Evolutionary conservation across 495 filamentous ascomycete genomes (phyloP), one percentile per base, ranked within the genome.

Genomic region (Tuber calosporum): DNA sequence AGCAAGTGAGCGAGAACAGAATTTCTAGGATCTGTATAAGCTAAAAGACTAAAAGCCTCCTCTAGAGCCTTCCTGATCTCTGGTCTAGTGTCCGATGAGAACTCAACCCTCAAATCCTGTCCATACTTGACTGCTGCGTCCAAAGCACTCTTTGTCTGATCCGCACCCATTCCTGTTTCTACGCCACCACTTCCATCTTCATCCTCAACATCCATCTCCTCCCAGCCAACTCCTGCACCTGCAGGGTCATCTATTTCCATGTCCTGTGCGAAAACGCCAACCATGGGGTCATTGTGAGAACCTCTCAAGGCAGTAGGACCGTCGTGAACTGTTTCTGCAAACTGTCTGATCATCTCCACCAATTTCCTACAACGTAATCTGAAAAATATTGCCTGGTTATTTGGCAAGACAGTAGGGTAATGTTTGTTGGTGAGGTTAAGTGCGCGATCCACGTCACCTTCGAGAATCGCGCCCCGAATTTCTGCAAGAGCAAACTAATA

Each of bases 401-500:
- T 88, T 58, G 88, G 86, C 17, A 99, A 86, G 9, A 98, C 95
- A 36, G 86, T 84, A 15, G 92, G 90, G 81, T 97, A 98, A 78
- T 88, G 93, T 8, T 85, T 84, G 72, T 89, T 88, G 40, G 92
- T 97, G 80, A 90, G 88, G 80, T 92, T 90, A 37, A 98, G 85
- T 19, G 94, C 94, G 79, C 86, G 89, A 84, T 98, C 96, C 68
- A 99, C 92, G 81, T 98, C 92, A 71, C 95, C 95, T 68, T 97
- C 91, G 2, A 98, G 87, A 69, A 99, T 93, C 26, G 94, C 91
- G 67, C 90, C 87, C 68, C 95, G 89, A 73, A 98, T 98, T 81
- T 88, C 92, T 95, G 75, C 1, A 74, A 73, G 72, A 34, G n/a
- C 53, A 68, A 38, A 66, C 20, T 69, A 72, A 30, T 9, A n/a